Evolutionary conservation across 148 eudicot genomes (phyloP).

Genomic region (Cornus controversa): DNA sequence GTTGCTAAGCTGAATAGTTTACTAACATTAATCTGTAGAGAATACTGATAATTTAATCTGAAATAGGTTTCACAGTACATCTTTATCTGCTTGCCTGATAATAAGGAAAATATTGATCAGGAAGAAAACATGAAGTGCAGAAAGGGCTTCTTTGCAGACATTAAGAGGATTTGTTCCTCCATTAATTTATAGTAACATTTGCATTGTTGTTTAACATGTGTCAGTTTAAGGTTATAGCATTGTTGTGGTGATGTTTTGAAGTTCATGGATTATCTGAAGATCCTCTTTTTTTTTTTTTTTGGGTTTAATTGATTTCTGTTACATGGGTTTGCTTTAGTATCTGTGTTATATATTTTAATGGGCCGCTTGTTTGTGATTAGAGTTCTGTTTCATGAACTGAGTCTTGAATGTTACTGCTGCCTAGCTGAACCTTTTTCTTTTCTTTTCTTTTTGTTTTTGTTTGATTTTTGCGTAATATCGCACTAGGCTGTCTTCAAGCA

Average conservation of each 20-base stretch:
- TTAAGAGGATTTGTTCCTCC: background rate
- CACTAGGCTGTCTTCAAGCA: slow-evolving; percentile 70
- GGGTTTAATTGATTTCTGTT: background rate
- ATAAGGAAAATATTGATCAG: too few relatives aligned
- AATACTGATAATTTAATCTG: too few relatives aligned
- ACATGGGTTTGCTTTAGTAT: background rate
- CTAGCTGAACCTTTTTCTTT: background rate
- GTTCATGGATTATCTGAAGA: background rate
- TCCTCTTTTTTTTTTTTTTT: too few relatives aligned
- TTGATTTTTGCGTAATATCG: background rate
- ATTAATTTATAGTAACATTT: background rate
- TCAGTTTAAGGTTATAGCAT: slow-evolving; percentile 3
- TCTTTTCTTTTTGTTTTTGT: too few relatives aligned
- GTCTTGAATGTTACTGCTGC: background rate
- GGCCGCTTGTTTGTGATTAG: background rate
- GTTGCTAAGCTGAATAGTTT: background rate
- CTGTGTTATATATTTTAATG: background rate
- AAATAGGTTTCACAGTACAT: too few relatives aligned
- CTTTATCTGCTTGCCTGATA: too few relatives aligned
- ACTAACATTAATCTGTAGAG: too few relatives aligned
- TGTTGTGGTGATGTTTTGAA: background rate
- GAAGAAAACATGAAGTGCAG: background rate
- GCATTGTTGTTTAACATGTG: background rate
- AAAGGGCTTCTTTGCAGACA: background rate
- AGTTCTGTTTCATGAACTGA: background rate